Conservation (phyloP, 139 green algal species). For the Nannochloris sp. region DNA sequence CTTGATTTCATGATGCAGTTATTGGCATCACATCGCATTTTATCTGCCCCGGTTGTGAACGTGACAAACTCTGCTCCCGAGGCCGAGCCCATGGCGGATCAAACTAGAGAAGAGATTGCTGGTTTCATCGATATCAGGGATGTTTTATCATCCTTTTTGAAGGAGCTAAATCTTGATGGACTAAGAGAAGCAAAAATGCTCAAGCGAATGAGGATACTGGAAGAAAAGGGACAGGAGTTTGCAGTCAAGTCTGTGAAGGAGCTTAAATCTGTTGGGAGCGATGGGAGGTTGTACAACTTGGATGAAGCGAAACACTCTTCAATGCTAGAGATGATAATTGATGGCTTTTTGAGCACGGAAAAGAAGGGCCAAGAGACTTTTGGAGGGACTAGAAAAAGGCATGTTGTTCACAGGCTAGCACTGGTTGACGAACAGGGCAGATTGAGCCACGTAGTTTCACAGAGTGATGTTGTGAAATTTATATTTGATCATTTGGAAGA, state of each 20-base stretch:
- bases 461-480: conserved; percentile 47
- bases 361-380: conserved; percentile 19
- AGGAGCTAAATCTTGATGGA: conserved; percentile 22
- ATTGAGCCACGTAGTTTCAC: conserved; percentile 33
- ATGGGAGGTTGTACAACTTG: conserved; percentile 55
- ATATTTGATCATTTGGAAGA: conserved; percentile 26
- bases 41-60: conserved; percentile 52
- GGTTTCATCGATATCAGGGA: conserved; percentile 63
- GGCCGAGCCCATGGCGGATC: not conserved
- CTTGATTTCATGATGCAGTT: conserved; percentile 24
- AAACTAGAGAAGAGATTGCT: conserved; percentile 17
- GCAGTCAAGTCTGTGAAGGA: conserved; percentile 34
- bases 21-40: conserved; percentile 46
- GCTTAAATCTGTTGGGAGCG: conserved; percentile 39
- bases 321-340: conserved; percentile 55
- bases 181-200: conserved; percentile 41
- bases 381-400: conserved; percentile 15
- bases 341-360: conserved; percentile 46
- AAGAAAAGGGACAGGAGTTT: conserved; percentile 24
- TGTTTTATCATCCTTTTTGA: conserved; percentile 48
- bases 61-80: not conserved
- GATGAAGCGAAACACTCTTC: conserved; percentile 23
- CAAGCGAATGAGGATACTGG: conserved; percentile 46
- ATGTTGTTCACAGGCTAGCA: conserved; percentile 40
- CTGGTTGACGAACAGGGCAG: conserved; percentile 25